Base-by-base conservation (phyloP, 768 basidiomycete genomes). In the Goffeauzyma gilvescens region DNA sequence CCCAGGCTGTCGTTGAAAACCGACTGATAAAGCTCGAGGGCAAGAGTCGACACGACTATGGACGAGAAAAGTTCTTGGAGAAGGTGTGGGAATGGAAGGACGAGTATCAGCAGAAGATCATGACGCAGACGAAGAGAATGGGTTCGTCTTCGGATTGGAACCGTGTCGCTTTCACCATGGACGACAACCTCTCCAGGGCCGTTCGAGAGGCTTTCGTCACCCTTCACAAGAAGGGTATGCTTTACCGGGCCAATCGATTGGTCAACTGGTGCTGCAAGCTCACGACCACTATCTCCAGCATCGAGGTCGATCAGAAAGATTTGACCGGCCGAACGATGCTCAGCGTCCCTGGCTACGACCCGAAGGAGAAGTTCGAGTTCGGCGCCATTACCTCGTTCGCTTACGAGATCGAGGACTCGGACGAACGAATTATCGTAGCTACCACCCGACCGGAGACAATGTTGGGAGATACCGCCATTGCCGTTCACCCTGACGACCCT, bases 381-480 rank as follows among this genome's bases (percentile, higher is more conserved):
- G 93, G 93, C 52, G 85, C 81, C 23, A 78, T 98, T 54, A 83
- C 83, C 0, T 85, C 81, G n/a, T 96, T 96, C 64, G 86, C 84
- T 0, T 98, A 96, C 66, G 75, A 72, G 5, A 76, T 96, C 31
- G 84, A 90, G 53, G 74, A 72, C 38, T 85, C 85, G 20, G 87
- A 90, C 41, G 89, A 95, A 59, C 78, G 71, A 58, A 79, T 98
- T 46, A 70, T 93, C 41, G 78, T 98, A 28, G 90, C 93, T 1
- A 98, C 93, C 1, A 96, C 90, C 5, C 84, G 93, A 69, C 89
- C 89, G 0, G 93, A 96, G 65, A 95, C 93, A 0, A 90, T 96
- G 84, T 72, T 98, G 0, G 93, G 93, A 26, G 93, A 96, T 71
- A 85, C 87, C 2, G 93, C 83, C 21, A 79, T 98, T 18, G 93